Percentiles rank a stretch among this genome's conserved stretches.
phyloP scores from a whole-genome alignment of 208 protist species.

The Trypanosoma avium region DNA sequence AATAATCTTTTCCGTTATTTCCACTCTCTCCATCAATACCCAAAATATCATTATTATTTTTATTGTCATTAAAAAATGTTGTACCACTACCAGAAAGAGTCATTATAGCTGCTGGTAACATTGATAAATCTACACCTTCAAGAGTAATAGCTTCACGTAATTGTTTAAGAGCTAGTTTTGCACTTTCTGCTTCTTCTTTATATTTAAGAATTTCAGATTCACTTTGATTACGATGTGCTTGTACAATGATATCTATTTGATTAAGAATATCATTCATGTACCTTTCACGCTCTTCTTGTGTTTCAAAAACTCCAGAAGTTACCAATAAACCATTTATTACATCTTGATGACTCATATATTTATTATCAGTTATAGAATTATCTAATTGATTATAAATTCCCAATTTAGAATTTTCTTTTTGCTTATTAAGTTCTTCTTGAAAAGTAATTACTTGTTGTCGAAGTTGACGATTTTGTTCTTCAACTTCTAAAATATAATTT shows the following conservation, averaged over 20 bases:
- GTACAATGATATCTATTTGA: slow-evolving; percentile 26
- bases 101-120: slow-evolving; percentile 14
- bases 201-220: slow-evolving; percentile 26
- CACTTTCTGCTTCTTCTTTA: slow-evolving; percentile 24
- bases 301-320: not conserved
- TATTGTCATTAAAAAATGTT: not conserved
- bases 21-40: not conserved
- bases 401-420: not conserved
- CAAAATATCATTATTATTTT: not conserved
- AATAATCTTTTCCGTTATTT: not conserved
- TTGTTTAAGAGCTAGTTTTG: slow-evolving; percentile 16
- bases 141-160: slow-evolving; percentile 19
- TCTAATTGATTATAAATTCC: too few relatives aligned
- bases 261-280: slow-evolving; percentile 30
- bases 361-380: too few relatives aligned
- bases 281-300: slow-evolving; percentile 20
- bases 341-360: not conserved
- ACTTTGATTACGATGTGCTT: slow-evolving; percentile 29
- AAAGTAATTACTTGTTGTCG: slow-evolving; percentile 18
- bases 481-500: slow-evolving; percentile 23
- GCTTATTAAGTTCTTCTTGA: slow-evolving; percentile 15
- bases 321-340: not conserved
- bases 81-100: not conserved
- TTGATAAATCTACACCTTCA: slow-evolving; percentile 26
- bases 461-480: slow-evolving; percentile 24